Evolutionary conservation across 345 rosid species (phyloP), one percentile per base, ranked within the genome.

Genomic region (Stellera chamaejasme): DNA sequence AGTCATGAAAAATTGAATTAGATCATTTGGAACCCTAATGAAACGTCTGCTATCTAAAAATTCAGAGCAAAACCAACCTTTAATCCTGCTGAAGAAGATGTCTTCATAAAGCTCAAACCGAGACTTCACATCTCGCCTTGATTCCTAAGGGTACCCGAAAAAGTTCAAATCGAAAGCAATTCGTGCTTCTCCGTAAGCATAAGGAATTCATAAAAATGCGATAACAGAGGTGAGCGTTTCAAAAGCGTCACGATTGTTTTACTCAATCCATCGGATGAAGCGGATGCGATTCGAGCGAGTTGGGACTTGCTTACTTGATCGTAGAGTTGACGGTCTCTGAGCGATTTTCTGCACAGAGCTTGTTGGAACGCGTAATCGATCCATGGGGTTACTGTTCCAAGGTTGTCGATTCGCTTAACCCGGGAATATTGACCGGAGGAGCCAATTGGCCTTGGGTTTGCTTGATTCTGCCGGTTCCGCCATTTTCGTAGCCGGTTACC

Each of bases 331-430:
- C 14, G 14, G 77, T 70, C 62, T 79, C 79, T 67, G 27, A 36
- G 78, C 58, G 42, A 72, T 75, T 54, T 74, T 82, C 64, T 83
- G 81, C 25, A 78, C 43, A 75, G 65, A 53, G 81, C 83, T 55
- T 87, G 92, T 52, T 75, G 77, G 68, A 80, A 53, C 13, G 90
- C 82, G 63, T 77, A 68, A 19, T 83, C 95, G 59, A 83, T 76
- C 99, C 96, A 93, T 25, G 83, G 82, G 43, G 78, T 56, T 4
- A 67, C 63, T 76, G 70, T 56, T 78, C 83, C 10, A 72, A 65
- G 60, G 75, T 14, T 62, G 75, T 76, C 62, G 82, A 66, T 44
- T 72, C 71, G n/a, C 69, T 65, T 61, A 52, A 53, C 5, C 55
- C 58, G 56, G 74, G 47, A 45, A 64, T 12, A 13, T 59, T 64